Evolutionary conservation across 495 filamentous ascomycete species (phyloP).

Genomic region (Daldinia childiae): DNA sequence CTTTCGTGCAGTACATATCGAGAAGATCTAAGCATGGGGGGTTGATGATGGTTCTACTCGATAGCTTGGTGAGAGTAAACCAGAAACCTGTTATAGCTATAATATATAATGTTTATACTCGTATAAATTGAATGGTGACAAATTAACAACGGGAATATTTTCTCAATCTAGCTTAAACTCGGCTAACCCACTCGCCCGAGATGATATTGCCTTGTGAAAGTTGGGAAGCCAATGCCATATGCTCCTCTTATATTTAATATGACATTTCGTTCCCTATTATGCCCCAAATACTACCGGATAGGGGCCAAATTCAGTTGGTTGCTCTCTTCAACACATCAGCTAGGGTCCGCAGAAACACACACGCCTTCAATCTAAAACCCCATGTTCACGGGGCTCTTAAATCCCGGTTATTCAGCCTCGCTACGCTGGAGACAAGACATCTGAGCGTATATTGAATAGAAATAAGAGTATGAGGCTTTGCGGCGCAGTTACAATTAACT

Average conservation of each 20-base stretch:
- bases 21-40: constrained; percentile 6
- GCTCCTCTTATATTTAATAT: not conserved
- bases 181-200: not conserved
- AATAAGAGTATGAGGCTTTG: too few species aligned
- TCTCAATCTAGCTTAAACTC: not conserved
- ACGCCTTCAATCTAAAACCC: constrained; percentile 1
- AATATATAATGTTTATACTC: not conserved
- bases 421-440: not conserved
- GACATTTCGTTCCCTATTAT: not conserved
- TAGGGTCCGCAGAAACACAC: not conserved
- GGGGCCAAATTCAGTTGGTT: not conserved
- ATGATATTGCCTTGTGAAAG: constrained; percentile 1
- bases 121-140: not conserved
- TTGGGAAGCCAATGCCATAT: constrained; percentile 2
- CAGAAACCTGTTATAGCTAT: not conserved
- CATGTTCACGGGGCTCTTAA: not conserved
- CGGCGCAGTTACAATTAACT: too few species aligned
- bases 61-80: not conserved
- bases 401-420: not conserved
- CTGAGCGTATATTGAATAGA: not conserved
- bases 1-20: constrained; percentile 5
- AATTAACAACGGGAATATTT: not conserved
- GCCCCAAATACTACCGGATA: not conserved
- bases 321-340: not conserved
- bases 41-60: not conserved